These are phyloP conservation scores for Stygiomarasmius scandens DNA, from an alignment of 1,284 basidiomycete genomes.

Conservation along the genomic window DNA sequence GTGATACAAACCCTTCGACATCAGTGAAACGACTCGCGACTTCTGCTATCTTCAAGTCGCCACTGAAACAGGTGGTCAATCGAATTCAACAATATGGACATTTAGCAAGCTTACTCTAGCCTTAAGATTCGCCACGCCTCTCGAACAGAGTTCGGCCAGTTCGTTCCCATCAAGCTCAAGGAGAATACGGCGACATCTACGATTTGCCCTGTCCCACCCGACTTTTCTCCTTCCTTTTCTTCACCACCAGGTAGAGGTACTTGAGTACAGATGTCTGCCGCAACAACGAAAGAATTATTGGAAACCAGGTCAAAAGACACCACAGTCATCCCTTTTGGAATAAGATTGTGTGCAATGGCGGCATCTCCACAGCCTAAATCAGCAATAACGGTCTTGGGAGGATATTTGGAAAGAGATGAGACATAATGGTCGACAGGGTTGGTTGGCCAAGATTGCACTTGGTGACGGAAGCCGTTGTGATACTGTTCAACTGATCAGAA, in stretches of 20 bases:
- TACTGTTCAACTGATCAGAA: conserved; percentile 57
- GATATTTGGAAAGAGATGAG: conserved; percentile 57
- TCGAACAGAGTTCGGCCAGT: conserved; percentile 90
- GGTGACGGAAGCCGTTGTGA: conserved; percentile 86
- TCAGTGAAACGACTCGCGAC: conserved; percentile 88
- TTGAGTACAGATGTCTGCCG: conserved; percentile 76
- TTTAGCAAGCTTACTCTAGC: conserved; percentile 59
- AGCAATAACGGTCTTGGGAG: conserved; percentile 75
- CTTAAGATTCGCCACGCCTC: conserved; percentile 90
- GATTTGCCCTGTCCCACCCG: conserved; percentile 64
- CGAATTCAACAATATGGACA: too few species aligned
- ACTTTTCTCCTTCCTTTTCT: conserved; percentile 42
- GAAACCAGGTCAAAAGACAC: conserved; percentile 84
- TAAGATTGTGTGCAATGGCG: conserved; percentile 76
- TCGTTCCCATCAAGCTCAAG: conserved; percentile 95
- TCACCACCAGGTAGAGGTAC: conserved; percentile 85
- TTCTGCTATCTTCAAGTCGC: conserved; percentile 91
- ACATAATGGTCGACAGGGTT: conserved; percentile 87
- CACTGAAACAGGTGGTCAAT: too few species aligned
- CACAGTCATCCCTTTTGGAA: conserved; percentile 70
- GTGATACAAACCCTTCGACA: conserved; percentile 73
- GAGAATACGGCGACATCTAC: conserved; percentile 94
- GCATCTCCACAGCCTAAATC: conserved; percentile 98
- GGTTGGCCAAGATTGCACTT: conserved; percentile 88
- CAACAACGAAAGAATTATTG: conserved; percentile 72